Percentiles rank a stretch among this genome's conserved stretches.
Evolutionary conservation across 2,329 filamentous ascomycete species (phyloP).

Genomic region (Emmonsiellopsis sp.): DNA sequence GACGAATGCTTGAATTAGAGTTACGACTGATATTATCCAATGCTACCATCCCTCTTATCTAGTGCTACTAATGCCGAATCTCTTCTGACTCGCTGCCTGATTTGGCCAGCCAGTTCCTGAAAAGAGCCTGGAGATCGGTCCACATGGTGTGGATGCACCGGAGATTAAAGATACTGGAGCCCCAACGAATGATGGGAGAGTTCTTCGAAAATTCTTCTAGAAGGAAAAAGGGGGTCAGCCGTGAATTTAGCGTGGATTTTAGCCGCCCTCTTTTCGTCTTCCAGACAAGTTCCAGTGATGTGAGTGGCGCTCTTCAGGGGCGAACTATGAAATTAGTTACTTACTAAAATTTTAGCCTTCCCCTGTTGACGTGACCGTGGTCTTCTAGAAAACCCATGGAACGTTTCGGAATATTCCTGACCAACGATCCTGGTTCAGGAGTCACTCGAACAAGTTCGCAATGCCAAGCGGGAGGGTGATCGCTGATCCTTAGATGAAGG

Average conservation of each 20-base stretch:
- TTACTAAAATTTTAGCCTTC: background rate
- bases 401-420: background rate
- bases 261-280: too few species aligned
- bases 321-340: background rate
- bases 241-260: too few species aligned
- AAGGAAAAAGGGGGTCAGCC: background rate
- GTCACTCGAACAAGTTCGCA: background rate
- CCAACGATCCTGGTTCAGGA: background rate
- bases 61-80: too few species aligned
- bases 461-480: background rate
- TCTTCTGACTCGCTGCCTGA: too few species aligned
- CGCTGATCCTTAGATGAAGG: background rate
- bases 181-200: background rate
- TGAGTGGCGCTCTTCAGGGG: too few species aligned
- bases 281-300: background rate
- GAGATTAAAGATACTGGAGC: background rate
- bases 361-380: background rate
- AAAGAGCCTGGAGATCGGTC: background rate
- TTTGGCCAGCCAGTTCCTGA: background rate
- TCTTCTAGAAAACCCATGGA: background rate
- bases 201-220: conserved; percentile 2
- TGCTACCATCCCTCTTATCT: too few species aligned
- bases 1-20: too few species aligned
- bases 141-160: background rate
- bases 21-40: too few species aligned